These are phyloP conservation scores for Wolfiporia cocos DNA, from an alignment of 1,284 basidiomycete species.

Conservation along the genomic window DNA sequence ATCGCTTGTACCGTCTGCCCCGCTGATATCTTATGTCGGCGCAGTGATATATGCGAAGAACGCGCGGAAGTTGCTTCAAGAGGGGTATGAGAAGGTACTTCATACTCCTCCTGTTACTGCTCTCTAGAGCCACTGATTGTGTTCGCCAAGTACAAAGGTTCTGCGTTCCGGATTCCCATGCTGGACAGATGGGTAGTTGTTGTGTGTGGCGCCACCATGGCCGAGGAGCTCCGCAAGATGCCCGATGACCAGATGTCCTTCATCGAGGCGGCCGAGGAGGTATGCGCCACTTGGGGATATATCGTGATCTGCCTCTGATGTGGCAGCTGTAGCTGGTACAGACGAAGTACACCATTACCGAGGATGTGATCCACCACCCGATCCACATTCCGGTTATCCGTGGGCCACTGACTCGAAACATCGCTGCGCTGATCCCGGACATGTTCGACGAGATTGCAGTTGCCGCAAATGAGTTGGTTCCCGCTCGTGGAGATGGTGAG, in stretches of 20 bases:
- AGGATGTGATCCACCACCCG: constrained; percentile 14
- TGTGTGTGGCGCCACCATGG: constrained; percentile 13
- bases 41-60: constrained; percentile 25
- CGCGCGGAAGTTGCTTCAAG: constrained; percentile 28
- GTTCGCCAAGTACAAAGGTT: constrained; percentile 6
- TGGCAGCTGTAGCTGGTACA: constrained; percentile 9
- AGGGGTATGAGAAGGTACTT: constrained; percentile 32
- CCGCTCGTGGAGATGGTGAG: neutral
- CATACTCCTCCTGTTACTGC: neutral
- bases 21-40: constrained; percentile 30
- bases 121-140: neutral
- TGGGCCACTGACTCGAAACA: constrained; percentile 16
- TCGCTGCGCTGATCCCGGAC: constrained; percentile 10
- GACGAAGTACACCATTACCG: constrained; percentile 18
- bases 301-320: neutral
- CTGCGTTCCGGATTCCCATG: constrained; percentile 29
- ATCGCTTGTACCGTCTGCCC: constrained; percentile 28
- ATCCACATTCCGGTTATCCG: constrained; percentile 22
- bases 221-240: constrained; percentile 24
- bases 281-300: constrained; percentile 7
- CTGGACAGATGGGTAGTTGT: constrained; percentile 27
- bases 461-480: constrained; percentile 7
- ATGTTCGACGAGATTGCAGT: constrained; percentile 14
- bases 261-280: constrained; percentile 22
- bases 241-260: constrained; percentile 26